A percentile compares a stretch with the other conserved stretches of the same genome.
Evolutionary conservation across 176 grass and related monocot species (phyloP).

Genomic region (Echinochloa phyllopogon): DNA sequence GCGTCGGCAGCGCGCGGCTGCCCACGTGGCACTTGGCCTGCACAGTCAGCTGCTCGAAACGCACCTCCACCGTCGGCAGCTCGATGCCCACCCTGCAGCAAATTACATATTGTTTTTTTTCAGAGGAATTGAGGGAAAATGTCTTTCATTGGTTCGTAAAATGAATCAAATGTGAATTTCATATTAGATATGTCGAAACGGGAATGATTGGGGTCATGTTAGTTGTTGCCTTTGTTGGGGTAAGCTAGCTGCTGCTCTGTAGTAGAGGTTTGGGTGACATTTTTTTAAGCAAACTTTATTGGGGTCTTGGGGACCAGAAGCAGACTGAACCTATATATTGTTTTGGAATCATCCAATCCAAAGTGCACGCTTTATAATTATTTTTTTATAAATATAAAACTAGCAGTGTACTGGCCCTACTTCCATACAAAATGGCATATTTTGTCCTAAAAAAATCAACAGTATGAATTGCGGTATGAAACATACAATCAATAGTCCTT

Average conservation of each 20-base stretch:
- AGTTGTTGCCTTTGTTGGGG: neutral
- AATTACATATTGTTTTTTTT: neutral
- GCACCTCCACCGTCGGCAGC: constrained; percentile 93
- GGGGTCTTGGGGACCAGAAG: neutral
- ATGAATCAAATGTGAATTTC: neutral
- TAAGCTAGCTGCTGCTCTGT: neutral
- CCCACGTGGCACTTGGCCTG: constrained; percentile 81
- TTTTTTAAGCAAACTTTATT: neutral
- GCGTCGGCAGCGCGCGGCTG: constrained; percentile 81
- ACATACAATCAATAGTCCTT: too few species aligned
- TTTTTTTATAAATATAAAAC: neutral
- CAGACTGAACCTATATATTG: neutral
- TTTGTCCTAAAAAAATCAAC: neutral
- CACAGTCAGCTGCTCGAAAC: constrained; percentile 77
- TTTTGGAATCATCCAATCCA: neutral
- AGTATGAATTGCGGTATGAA: too few species aligned
- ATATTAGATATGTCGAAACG: neutral
- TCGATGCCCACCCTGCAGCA: constrained; percentile 84
- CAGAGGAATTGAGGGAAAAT: too few species aligned
- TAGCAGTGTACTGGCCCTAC: neutral
- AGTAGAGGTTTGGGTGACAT: neutral
- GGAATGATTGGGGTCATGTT: neutral
- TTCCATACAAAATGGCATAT: neutral
- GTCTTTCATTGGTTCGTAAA: neutral
- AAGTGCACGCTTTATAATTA: neutral